These are phyloP conservation scores for Chrysoporthe austroafricana DNA, from an alignment of 2,329 filamentous ascomycete species.

Conservation along the genomic window DNA sequence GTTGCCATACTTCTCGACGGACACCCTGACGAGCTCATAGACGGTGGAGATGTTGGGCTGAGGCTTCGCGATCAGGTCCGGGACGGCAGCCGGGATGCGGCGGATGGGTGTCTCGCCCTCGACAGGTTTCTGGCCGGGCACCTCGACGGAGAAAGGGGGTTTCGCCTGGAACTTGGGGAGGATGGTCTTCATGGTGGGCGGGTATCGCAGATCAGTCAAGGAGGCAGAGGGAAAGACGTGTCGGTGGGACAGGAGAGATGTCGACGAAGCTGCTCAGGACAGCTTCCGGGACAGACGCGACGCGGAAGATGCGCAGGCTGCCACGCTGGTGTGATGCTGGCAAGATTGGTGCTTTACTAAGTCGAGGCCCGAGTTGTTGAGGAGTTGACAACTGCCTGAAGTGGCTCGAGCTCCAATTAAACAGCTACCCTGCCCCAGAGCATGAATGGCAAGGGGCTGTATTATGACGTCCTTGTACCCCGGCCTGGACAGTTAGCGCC, in stretches of 20 bases:
- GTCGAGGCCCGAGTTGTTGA: neutral
- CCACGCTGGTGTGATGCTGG: neutral
- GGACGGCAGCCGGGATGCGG: slow-evolving; percentile 64
- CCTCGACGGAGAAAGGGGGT: slow-evolving; percentile 71
- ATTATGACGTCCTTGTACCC: slow-evolving; percentile 7
- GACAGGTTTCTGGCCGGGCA: slow-evolving; percentile 63
- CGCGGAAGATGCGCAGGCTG: neutral
- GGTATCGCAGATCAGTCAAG: slow-evolving; percentile 17
- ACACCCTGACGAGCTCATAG: slow-evolving; percentile 74
- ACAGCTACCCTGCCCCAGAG: neutral
- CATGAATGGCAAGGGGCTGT: slow-evolving; percentile 1
- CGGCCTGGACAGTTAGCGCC: neutral
- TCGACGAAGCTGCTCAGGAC: neutral
- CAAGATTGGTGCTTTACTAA: neutral
- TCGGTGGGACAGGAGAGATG: neutral
- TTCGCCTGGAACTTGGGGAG: slow-evolving; percentile 55
- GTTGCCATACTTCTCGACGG: slow-evolving; percentile 68
- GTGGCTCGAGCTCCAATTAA: slow-evolving; percentile 3
- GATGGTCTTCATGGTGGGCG: slow-evolving; percentile 22
- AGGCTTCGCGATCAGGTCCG: slow-evolving; percentile 64
- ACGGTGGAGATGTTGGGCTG: slow-evolving; percentile 69
- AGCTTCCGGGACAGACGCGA: neutral
- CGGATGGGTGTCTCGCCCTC: slow-evolving; percentile 77
- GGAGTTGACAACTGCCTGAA: neutral
- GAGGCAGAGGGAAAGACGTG: neutral